These are phyloP conservation scores for Rhodotorula kratochvilovae DNA, from an alignment of 768 basidiomycete genomes.

Conservation along the genomic window DNA sequence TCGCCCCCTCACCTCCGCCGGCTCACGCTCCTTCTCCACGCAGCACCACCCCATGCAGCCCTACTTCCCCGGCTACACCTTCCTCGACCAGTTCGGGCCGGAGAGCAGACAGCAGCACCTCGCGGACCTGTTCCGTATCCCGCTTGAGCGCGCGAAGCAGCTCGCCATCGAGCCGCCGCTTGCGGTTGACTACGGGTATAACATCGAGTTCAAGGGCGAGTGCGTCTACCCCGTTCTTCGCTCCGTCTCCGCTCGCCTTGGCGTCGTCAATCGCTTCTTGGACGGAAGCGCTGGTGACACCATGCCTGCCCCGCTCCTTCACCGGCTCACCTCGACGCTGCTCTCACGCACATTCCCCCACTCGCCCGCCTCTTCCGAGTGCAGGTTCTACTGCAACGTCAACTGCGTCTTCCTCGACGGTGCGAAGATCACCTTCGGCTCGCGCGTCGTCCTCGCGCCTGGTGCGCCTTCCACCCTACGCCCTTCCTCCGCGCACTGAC, in stretches of 20 bases:
- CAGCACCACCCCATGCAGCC: neutral
- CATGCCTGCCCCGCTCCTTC: too few relatives aligned
- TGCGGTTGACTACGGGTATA: constrained; percentile 31
- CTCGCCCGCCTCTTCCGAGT: neutral
- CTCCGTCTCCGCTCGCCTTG: too few relatives aligned
- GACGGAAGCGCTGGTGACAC: too few relatives aligned
- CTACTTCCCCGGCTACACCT: neutral
- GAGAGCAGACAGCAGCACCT: constrained; percentile 33
- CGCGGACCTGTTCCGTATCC: constrained; percentile 28
- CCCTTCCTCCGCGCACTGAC: accelerated
- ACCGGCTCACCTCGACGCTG: too few relatives aligned
- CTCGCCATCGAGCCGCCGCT: constrained; percentile 33
- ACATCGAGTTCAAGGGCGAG: constrained; percentile 35
- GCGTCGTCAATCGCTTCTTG: neutral
- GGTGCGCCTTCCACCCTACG: neutral
- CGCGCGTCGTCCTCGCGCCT: constrained; percentile 24
- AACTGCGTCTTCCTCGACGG: constrained; percentile 9
- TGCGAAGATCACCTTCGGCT: constrained; percentile 36
- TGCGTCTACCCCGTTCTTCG: too few relatives aligned
- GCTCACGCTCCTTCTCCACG: neutral
- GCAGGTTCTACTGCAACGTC: constrained; percentile 2
- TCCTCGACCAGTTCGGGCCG: constrained; percentile 12
- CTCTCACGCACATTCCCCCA: too few relatives aligned
- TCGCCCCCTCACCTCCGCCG: too few relatives aligned
- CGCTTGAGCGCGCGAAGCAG: neutral